Percentiles rank a stretch among this genome's conserved stretches.
Conservation (phyloP, 805 yeast species). For the Kuraishia hungarica region DNA sequence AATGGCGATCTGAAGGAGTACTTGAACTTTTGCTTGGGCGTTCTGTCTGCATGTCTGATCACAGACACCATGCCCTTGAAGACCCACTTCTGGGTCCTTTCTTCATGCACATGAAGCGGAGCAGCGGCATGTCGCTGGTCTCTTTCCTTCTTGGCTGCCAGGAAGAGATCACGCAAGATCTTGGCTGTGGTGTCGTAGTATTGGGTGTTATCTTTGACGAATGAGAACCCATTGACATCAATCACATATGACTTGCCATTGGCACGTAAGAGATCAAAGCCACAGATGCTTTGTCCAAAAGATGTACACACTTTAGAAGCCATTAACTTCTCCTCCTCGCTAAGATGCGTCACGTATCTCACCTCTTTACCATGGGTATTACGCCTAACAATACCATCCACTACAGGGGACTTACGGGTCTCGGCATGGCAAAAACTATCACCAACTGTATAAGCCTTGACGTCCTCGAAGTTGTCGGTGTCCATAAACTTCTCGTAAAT, state of each 20-base stretch:
- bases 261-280: slow-evolving; percentile 89
- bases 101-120: slow-evolving; percentile 29
- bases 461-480: slow-evolving; percentile 97
- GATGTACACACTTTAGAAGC: slow-evolving; percentile 69
- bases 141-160: slow-evolving; percentile 46
- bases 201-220: slow-evolving; percentile 83
- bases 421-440: slow-evolving; percentile 91
- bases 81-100: slow-evolving; percentile 87
- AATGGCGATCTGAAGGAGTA: slow-evolving; percentile 86
- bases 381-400: slow-evolving; percentile 96
- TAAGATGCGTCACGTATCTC: slow-evolving; percentile 75
- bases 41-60: slow-evolving; percentile 95
- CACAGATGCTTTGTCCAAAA: slow-evolving; percentile 93
- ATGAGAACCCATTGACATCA: slow-evolving; percentile 96
- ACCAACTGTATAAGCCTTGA: slow-evolving; percentile 97
- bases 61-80: slow-evolving; percentile 89
- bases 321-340: slow-evolving; percentile 68
- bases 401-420: slow-evolving; percentile 96
- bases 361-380: slow-evolving; percentile 97
- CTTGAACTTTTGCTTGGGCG: slow-evolving; percentile 96
- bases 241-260: slow-evolving; percentile 85
- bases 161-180: slow-evolving; percentile 68
- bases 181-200: slow-evolving; percentile 81
- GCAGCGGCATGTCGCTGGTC: slow-evolving; percentile 26
- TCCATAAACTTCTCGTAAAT: slow-evolving; percentile 95